A percentile compares a stretch with the other conserved stretches of the same genome.
These are phyloP conservation scores for Mycena crocata DNA, from an alignment of 768 basidiomycete species.

Conservation along the genomic window DNA sequence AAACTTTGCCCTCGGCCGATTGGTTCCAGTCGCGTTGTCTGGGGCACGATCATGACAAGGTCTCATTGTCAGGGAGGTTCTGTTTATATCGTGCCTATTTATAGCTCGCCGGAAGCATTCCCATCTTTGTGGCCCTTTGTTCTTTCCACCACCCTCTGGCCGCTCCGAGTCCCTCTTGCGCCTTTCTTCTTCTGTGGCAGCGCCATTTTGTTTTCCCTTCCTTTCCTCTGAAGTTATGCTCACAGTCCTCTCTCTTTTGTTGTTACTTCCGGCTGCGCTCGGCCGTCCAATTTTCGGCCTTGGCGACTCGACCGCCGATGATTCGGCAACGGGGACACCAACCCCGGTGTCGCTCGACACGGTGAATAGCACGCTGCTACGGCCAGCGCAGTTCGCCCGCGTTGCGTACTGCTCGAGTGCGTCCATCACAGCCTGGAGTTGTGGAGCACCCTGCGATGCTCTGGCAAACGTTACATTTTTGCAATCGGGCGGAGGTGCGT, in stretches of 20 bases:
- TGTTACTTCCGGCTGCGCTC: not conserved
- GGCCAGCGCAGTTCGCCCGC: slow-evolving; percentile 50
- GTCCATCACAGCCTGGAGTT: slow-evolving; percentile 41
- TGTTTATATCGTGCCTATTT: too few relatives aligned
- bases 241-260: not conserved
- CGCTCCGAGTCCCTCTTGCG: too few relatives aligned
- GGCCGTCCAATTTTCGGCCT: not conserved
- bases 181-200: not conserved
- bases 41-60: too few relatives aligned
- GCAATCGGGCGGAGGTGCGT: slow-evolving; percentile 50
- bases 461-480: slow-evolving; percentile 24
- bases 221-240: not conserved
- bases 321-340: not conserved
- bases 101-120: too few relatives aligned
- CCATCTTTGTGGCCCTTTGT: too few relatives aligned
- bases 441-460: slow-evolving; percentile 19
- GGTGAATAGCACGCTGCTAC: slow-evolving; percentile 27
- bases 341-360: not conserved
- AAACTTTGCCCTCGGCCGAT: too few relatives aligned
- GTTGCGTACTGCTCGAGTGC: slow-evolving; percentile 51
- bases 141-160: too few relatives aligned
- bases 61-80: too few relatives aligned
- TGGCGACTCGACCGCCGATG: not conserved
- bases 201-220: not conserved
- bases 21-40: too few relatives aligned